Percentiles rank a stretch among this genome's conserved stretches.
phyloP scores from a whole-genome alignment of 257 asterid species.

The Lantana camara region DNA sequence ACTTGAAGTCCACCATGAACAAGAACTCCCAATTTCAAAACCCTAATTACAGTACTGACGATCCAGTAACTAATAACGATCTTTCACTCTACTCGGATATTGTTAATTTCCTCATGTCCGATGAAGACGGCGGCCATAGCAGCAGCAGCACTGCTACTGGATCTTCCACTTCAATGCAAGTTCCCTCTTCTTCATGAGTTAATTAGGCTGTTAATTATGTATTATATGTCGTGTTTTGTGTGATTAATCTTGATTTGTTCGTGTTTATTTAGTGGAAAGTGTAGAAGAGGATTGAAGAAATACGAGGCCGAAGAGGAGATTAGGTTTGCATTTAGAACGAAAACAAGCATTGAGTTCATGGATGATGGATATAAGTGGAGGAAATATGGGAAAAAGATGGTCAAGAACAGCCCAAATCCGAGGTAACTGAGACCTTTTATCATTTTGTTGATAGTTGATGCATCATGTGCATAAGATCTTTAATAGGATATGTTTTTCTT shows the following conservation, averaged over 20 bases:
- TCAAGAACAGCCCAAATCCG: conserved; percentile 61
- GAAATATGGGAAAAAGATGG: conserved; percentile 74
- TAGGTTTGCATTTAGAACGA: conserved; percentile 46
- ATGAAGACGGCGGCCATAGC: conserved; percentile 23
- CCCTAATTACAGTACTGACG: conserved; percentile 16
- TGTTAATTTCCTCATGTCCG: conserved; percentile 23
- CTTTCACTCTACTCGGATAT: conserved; percentile 14
- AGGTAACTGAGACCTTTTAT: conserved; percentile 48
- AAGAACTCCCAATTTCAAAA: conserved; percentile 23
- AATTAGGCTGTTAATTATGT: too few relatives aligned
- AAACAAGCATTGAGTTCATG: conserved; percentile 53
- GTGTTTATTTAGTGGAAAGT: not conserved
- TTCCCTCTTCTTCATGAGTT: too few relatives aligned
- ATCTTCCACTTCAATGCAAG: conserved; percentile 20
- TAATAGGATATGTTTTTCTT: not conserved
- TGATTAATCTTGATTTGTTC: not conserved
- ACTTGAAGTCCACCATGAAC: conserved; percentile 13
- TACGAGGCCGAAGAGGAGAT: conserved; percentile 19
- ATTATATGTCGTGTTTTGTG: too few relatives aligned
- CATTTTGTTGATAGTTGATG: not conserved
- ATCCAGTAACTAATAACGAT: conserved; percentile 11
- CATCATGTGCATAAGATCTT: too few relatives aligned
- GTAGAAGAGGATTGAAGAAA: conserved; percentile 22
- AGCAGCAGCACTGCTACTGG: too few relatives aligned
- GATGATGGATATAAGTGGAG: conserved; percentile 78